A percentile compares a stretch with the other conserved stretches of the same genome.
phyloP scores from a whole-genome alignment of 2,329 filamentous ascomycete species.

The Emergomyces africanus region DNA sequence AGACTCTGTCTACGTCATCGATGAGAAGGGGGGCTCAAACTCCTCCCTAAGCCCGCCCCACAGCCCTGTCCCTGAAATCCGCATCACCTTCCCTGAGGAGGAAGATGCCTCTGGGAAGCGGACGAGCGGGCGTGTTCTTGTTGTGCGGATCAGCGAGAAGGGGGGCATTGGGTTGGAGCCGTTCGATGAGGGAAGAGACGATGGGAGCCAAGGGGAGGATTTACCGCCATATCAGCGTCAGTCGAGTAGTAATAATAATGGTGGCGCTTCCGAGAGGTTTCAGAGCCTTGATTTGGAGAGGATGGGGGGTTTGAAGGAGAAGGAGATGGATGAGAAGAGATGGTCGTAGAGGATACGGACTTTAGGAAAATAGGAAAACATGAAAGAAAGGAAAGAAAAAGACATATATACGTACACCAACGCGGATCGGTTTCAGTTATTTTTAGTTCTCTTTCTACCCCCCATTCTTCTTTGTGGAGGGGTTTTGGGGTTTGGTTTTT shows the following conservation, averaged over 20 bases:
- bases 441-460: no score
- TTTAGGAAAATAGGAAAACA: not conserved
- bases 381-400: not conserved
- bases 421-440: not conserved
- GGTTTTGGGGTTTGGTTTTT: not conserved
- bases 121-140: constrained; percentile 75
- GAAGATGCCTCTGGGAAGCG: constrained; percentile 64
- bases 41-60: constrained; percentile 65
- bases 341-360: constrained; percentile 19
- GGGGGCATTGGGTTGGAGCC: constrained; percentile 80
- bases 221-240: constrained; percentile 86
- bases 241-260: constrained; percentile 28
- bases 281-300: constrained; percentile 90
- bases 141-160: constrained; percentile 81
- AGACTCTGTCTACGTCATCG: constrained; percentile 62
- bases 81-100: constrained; percentile 95
- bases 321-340: constrained; percentile 39
- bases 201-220: not conserved
- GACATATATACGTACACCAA: not conserved
- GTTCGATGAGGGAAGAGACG: constrained; percentile 40
- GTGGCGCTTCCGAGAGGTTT: constrained; percentile 48
- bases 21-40: constrained; percentile 61
- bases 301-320: constrained; percentile 90
- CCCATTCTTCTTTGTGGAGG: not conserved
- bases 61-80: constrained; percentile 87